Base-by-base conservation (phyloP, 2,329 filamentous ascomycete genomes). In the Verticillium dahliae region DNA sequence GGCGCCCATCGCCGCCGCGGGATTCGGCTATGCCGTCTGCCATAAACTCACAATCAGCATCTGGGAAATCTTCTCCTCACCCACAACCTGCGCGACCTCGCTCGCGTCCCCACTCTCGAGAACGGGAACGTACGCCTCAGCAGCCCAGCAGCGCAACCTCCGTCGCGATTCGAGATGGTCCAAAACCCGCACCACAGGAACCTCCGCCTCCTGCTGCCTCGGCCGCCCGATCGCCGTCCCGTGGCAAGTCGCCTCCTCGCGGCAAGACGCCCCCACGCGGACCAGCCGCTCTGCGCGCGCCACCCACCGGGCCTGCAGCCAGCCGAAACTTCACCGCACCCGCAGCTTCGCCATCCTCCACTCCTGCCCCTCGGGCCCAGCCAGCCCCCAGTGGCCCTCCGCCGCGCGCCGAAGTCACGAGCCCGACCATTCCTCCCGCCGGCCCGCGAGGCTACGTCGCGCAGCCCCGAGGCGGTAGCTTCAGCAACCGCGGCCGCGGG, bases 361-460 rank as follows among this genome's bases (percentile, higher is more conserved):
- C 69, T 62, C 73, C 69, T 65, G 73, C 68, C 5, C 66, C 69
- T 6, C 72, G 75, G 57, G 73, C 71, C 57, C 67, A 72, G 6
- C 74, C 73, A 45, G 73, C 75, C 15, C 71, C 75, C 22, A 71
- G 65, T 39, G 68, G 67, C 4, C 67, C 71, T 39, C 70, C 61
- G 31, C 37, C 73, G 45, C 71, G 76, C 33, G 69, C 76, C 18
- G 79, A 78, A 18, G 74, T 74, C 7, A 73, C 74, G 5, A 82
- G 78, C 63, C 80, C 81, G 7, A 78, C 78, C 1, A 76, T 77
- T 18, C 81, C 82, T 0, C 83, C 83, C 9, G 75, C 82, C 6
- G 83, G 83, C 0, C 83, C 83, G 2, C 76, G 83, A 65, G 82
- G 82, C 38, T 85, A 84, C 63, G 75, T 81, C 2, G 71, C 80